Evolutionary conservation across 768 basidiomycete genomes (phyloP).

Genomic region (Termitomyces sp.): DNA sequence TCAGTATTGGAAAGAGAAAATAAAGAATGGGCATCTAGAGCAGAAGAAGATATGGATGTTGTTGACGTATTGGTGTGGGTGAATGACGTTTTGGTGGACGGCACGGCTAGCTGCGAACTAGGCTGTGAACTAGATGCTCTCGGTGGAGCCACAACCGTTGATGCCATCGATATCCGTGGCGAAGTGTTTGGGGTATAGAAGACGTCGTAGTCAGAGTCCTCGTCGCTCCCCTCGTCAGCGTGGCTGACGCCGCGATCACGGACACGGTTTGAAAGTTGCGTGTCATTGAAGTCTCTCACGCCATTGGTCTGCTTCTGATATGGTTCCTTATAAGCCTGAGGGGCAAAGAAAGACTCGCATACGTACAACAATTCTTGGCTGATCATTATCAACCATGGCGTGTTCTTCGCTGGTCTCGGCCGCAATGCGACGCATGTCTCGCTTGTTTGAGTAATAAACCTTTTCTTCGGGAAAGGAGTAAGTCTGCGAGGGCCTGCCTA

Average conservation of each 20-base stretch:
- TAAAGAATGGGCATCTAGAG: slow-evolving; percentile 34
- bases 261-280: slow-evolving; percentile 1
- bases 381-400: slow-evolving; percentile 3
- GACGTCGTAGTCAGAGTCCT: slow-evolving; percentile 37
- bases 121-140: slow-evolving; percentile 20
- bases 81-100: slow-evolving; percentile 17
- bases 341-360: not conserved
- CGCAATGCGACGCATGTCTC: slow-evolving; percentile 47
- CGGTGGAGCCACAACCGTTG: slow-evolving; percentile 21
- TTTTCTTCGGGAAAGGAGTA: slow-evolving; percentile 43
- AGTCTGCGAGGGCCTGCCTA: slow-evolving; percentile 59
- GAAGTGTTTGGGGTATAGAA: slow-evolving; percentile 63
- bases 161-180: slow-evolving; percentile 43
- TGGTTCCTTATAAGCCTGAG: slow-evolving; percentile 2
- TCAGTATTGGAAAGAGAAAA: slow-evolving; percentile 31
- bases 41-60: slow-evolving; percentile 33
- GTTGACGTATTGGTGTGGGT: slow-evolving; percentile 22
- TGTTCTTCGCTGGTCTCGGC: slow-evolving; percentile 22
- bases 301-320: slow-evolving; percentile 10
- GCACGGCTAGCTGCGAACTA: slow-evolving; percentile 7
- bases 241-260: slow-evolving; percentile 3
- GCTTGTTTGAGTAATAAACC: slow-evolving; percentile 47
- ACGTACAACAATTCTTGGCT: slow-evolving; percentile 8
- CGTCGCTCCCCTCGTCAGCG: slow-evolving; percentile 16
- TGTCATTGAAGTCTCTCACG: slow-evolving; percentile 10